A percentile compares a stretch with the other conserved stretches of the same genome.
Evolutionary conservation across 2,329 filamentous ascomycete genomes (phyloP).

Genomic region (Penicillium sp.): DNA sequence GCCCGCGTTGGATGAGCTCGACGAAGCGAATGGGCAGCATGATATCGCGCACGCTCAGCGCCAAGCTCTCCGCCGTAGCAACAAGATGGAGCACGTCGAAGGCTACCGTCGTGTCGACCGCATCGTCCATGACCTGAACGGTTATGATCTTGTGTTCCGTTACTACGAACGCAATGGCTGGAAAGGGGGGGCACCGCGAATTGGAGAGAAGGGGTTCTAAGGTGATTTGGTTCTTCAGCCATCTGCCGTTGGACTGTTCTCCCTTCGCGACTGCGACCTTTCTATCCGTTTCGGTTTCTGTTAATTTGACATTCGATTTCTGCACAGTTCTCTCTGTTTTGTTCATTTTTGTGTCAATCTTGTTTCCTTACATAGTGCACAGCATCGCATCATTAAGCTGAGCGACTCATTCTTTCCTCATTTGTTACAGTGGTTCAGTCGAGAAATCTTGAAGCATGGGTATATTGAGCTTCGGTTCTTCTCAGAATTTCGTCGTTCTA

Average conservation of each 20-base stretch:
- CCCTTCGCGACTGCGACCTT: constrained; percentile 10
- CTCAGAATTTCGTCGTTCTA: constrained; percentile 7
- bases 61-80: constrained; percentile 37
- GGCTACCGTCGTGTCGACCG: constrained; percentile 86
- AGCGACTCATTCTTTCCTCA: constrained; percentile 12
- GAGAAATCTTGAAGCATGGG: constrained; percentile 4
- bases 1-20: constrained; percentile 37
- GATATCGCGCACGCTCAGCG: constrained; percentile 38
- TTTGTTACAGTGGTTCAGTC: constrained; percentile 5
- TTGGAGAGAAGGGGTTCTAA: constrained; percentile 45
- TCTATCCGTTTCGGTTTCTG: constrained; percentile 8
- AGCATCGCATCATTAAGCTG: constrained; percentile 18
- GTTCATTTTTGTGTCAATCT: constrained; percentile 4
- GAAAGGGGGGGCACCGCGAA: constrained; percentile 54
- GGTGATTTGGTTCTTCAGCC: not conserved
- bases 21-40: constrained; percentile 25
- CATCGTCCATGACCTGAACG: constrained; percentile 94
- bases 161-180: constrained; percentile 90
- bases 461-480: constrained; percentile 4
- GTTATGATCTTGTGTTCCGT: constrained; percentile 91
- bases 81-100: constrained; percentile 64
- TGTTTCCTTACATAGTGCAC: constrained; percentile 16
- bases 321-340: not conserved
- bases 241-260: not conserved
- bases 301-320: constrained; percentile 2